Evolutionary conservation across 1,284 basidiomycete genomes (phyloP).

Genomic region (Naganishia albida): DNA sequence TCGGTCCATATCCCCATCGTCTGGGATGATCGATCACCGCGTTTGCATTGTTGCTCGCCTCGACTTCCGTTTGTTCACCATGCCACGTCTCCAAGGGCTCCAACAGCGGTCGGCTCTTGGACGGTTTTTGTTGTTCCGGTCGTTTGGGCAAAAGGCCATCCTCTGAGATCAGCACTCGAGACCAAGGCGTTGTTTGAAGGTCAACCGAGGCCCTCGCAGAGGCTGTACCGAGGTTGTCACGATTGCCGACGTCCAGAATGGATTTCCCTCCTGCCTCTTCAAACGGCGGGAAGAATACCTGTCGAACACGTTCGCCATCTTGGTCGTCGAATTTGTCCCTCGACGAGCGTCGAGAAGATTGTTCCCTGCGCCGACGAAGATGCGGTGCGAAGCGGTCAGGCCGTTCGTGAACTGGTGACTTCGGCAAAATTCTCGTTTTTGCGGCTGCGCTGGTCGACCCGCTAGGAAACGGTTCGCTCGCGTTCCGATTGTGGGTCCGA

Average conservation of each 20-base stretch:
- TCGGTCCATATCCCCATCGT: slow-evolving; percentile 1
- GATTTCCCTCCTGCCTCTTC: slow-evolving; percentile 24
- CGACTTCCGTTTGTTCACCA: background rate
- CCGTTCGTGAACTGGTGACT: too few relatives aligned
- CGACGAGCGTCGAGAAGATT: too few relatives aligned
- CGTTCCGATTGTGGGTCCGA: too few relatives aligned
- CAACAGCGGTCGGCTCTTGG: too few relatives aligned
- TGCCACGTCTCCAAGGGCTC: too few relatives aligned
- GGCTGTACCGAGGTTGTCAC: background rate
- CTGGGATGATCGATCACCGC: background rate
- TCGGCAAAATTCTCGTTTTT: too few relatives aligned
- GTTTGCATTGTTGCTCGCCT: background rate
- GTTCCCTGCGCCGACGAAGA: too few relatives aligned
- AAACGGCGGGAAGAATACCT: slow-evolving; percentile 31
- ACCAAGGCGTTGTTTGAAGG: background rate
- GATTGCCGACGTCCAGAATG: slow-evolving; percentile 5
- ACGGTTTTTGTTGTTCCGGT: background rate
- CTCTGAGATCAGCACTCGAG: background rate
- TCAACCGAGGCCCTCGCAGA: background rate
- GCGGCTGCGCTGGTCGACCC: too few relatives aligned
- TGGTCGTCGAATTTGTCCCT: too few relatives aligned
- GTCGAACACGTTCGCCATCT: slow-evolving; percentile 16
- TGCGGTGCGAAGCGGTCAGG: too few relatives aligned
- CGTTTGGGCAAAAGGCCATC: background rate
- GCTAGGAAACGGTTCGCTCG: too few relatives aligned